A percentile compares a stretch with the other conserved stretches of the same genome.
These are phyloP conservation scores for Fimicolochytrium jonesii DNA, from an alignment of 192 early-diverging fungal genomes.

Conservation along the genomic window DNA sequence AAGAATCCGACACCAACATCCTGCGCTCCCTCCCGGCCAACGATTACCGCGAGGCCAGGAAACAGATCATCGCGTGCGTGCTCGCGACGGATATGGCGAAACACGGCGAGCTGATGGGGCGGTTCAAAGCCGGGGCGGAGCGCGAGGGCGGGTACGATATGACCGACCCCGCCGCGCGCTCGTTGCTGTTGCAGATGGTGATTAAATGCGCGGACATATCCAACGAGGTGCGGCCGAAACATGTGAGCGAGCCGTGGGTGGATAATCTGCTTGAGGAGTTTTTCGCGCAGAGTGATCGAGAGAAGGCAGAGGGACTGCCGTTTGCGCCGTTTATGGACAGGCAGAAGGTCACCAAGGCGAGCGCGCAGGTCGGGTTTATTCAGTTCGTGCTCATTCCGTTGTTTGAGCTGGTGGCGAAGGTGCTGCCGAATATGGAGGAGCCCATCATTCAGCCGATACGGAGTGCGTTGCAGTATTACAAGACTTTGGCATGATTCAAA, in stretches of 20 bases:
- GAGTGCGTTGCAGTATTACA: slow-evolving; percentile 37
- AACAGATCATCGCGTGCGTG: slow-evolving; percentile 48
- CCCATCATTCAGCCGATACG: slow-evolving; percentile 33
- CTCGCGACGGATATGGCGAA: slow-evolving; percentile 55
- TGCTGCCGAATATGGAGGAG: slow-evolving; percentile 46
- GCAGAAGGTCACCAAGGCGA: slow-evolving; percentile 49
- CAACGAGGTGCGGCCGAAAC: slow-evolving; percentile 54
- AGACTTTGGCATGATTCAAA: too few species aligned
- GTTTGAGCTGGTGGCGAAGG: slow-evolving; percentile 45
- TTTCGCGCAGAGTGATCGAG: slow-evolving; percentile 48
- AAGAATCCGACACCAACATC: slow-evolving; percentile 35
- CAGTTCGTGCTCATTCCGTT: slow-evolving; percentile 55
- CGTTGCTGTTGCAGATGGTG: slow-evolving; percentile 47
- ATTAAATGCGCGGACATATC: slow-evolving; percentile 55
- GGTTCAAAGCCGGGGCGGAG: slow-evolving; percentile 33
- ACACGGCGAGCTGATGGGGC: slow-evolving; percentile 44
- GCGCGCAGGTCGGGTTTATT: slow-evolving; percentile 50
- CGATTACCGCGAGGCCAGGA: slow-evolving; percentile 35
- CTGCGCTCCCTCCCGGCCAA: slow-evolving; percentile 25
- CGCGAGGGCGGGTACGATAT: slow-evolving; percentile 37
- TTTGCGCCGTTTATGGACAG: slow-evolving; percentile 55
- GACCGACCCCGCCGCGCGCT: slow-evolving; percentile 40
- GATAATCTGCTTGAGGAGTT: slow-evolving; percentile 53
- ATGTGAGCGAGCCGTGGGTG: slow-evolving; percentile 52
- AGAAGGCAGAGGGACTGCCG: slow-evolving; percentile 49